Evolutionary conservation across 2,329 filamentous ascomycete species (phyloP), one percentile per base, ranked within the genome.

Genomic region (Pestalotiopsis fici): DNA sequence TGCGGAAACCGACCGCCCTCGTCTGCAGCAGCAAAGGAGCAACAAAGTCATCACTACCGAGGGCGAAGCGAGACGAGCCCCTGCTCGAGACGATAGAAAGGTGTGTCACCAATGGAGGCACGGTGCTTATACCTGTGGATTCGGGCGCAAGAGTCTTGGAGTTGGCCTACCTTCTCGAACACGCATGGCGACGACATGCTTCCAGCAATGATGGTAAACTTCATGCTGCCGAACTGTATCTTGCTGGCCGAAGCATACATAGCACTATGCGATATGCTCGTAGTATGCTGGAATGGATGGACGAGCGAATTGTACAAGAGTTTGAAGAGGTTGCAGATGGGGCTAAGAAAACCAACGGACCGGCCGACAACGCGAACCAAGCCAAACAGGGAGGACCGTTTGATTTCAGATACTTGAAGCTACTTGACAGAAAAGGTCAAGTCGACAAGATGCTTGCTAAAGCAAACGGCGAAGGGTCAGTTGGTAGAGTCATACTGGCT

Each of bases 251-350:
- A 68, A 97, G 94, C 69, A 92, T 93, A 70, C 91, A 93, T 67
- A 95, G 94, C 69, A 97, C 95, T 0, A 93, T 98, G 86, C 88
- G 94, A 64, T 93, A 98, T 72, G 93, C 95, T 28, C 88, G 95
- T 71, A 98, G 95, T 78, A 97, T 99, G 93, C 84, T 99, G 37
- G 96, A 99, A 77, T 99, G 96, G 96, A 98, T 99, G 95, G 95
- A 98, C 76, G 95, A 98, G 75, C 91, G 90, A 67, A 97, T 99
- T 68, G 92, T 97, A 55, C 90, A 94, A 65, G 95, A 98, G 74
- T 97, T 97, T 69, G 95, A 97, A 77, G 90, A 91, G 15, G 85
- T 90, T 60, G 87, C 86, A 2, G 87, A 88, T 70, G 83, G 80
- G 3, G 75, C 78, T 7, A 81, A 79, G 67, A 82, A 85, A 69